These are phyloP conservation scores for Urochloa ruziziensis DNA, from an alignment of 176 grass and related monocot species.

Conservation along the genomic window DNA sequence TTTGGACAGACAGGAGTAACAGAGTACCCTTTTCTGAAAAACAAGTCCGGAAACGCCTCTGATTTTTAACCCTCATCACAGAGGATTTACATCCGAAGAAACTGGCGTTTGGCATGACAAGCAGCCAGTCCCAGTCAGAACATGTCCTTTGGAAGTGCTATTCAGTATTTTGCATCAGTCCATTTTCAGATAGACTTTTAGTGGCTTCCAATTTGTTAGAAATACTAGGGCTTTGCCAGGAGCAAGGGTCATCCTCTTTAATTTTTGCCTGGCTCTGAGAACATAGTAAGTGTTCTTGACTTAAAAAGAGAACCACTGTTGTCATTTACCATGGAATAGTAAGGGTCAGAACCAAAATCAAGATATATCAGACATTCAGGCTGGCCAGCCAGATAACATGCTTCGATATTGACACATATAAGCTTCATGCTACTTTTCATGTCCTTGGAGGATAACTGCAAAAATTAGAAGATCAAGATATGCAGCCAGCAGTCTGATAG, in stretches of 20 bases:
- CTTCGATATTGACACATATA: neutral
- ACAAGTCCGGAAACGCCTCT: neutral
- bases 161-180: neutral
- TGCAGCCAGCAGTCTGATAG: neutral
- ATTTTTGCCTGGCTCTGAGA: neutral
- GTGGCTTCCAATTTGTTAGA: neutral
- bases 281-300: neutral
- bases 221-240: neutral
- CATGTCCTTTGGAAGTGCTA: neutral
- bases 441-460: neutral
- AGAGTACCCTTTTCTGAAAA: neutral
- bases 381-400: neutral
- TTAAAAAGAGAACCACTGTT: neutral
- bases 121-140: neutral
- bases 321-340: neutral
- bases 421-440: neutral
- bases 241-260: neutral
- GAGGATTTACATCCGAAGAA: neutral
- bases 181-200: neutral
- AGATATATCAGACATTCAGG: neutral
- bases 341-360: neutral
- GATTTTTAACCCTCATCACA: neutral
- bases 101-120: neutral
- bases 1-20: neutral
- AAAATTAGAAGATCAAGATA: neutral